Evolutionary conservation across 345 rosid species (phyloP).

Genomic region (Rhizophora mangle): DNA sequence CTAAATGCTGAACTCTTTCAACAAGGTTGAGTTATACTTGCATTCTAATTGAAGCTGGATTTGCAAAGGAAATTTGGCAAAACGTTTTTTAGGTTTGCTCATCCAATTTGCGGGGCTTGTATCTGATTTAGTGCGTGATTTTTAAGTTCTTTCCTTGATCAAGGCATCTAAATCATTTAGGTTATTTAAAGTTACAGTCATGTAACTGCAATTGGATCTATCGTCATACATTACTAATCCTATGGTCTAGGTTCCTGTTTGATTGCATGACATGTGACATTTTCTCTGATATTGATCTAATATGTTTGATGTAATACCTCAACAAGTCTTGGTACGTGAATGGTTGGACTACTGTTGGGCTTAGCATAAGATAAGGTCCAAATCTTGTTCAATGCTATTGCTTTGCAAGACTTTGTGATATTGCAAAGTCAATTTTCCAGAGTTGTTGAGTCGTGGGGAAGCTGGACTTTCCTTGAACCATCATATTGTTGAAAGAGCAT

Average conservation of each 20-base stretch:
- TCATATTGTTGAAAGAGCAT: not conserved
- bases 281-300: no score
- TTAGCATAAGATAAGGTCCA: not conserved
- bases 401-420: not conserved
- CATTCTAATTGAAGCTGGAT: not conserved
- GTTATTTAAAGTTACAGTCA: not conserved
- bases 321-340: not conserved
- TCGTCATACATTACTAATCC: no score
- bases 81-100: not conserved
- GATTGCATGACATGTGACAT: no score
- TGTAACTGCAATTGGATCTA: not conserved
- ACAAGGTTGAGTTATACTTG: not conserved
- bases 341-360: not conserved
- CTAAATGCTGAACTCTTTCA: constrained; percentile 7
- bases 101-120: constrained; percentile 1
- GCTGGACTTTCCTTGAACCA: not conserved
- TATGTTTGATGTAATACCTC: no score
- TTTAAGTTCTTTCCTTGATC: not conserved
- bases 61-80: not conserved
- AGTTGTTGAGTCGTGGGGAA: not conserved
- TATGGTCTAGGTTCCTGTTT: no score
- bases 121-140: not conserved
- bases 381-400: not conserved
- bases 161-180: not conserved
- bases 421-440: not conserved